Conservation (phyloP, 352 stramenopile species). For the Phytophthora kernoviae region DNA sequence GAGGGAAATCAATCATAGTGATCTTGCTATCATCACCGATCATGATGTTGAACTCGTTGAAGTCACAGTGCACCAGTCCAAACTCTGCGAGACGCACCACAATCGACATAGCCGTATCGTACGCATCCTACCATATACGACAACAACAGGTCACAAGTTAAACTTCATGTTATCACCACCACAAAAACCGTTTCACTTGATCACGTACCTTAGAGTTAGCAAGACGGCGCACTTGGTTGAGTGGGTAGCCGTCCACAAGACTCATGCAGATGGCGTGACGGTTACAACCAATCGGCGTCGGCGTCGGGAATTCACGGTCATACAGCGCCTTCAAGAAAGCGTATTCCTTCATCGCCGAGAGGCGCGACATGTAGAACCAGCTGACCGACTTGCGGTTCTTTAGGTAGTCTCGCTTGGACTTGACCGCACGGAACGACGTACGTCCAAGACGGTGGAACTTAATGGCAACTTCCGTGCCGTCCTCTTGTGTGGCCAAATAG, state of each 20-base stretch:
- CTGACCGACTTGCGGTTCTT: constrained; percentile 93
- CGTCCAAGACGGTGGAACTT: constrained; percentile 99
- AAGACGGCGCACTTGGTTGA: constrained; percentile 95
- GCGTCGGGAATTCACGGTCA: constrained; percentile 97
- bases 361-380: constrained; percentile 99
- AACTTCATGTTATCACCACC: background rate
- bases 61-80: constrained; percentile 99
- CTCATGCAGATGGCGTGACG: constrained; percentile 98
- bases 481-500: constrained; percentile 93
- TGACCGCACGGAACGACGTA: constrained; percentile 98
- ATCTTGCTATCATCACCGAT: constrained; percentile 93
- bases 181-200: background rate
- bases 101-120: constrained; percentile 95
- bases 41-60: constrained; percentile 99
- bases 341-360: constrained; percentile 98
- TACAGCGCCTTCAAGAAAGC: constrained; percentile 99
- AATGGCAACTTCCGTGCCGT: constrained; percentile 97
- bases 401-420: constrained; percentile 99
- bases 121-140: constrained; percentile 82
- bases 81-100: constrained; percentile 96
- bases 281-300: constrained; percentile 97
- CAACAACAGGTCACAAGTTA: background rate
- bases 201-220: constrained; percentile 82
- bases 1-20: constrained; percentile 99
- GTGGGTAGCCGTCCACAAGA: constrained; percentile 93